Percentiles rank a stretch among this genome's conserved stretches.
Conservation (phyloP, 2,329 filamentous ascomycete species). For the Aureobasidium uvarum region DNA sequence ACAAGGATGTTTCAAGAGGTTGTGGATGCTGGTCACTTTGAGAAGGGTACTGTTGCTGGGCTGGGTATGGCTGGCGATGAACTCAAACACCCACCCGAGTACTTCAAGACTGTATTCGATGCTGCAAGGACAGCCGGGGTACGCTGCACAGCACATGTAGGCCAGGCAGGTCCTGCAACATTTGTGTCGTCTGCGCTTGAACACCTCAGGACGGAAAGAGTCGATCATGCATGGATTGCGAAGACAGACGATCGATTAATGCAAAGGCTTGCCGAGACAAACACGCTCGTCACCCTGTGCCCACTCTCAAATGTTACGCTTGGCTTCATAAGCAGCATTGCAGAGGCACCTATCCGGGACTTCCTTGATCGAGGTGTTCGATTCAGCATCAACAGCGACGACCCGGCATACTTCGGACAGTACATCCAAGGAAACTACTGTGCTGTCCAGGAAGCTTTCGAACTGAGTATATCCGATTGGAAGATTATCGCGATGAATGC, state of each 20-base stretch:
- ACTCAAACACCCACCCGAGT: constrained; percentile 17
- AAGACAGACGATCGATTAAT: constrained; percentile 16
- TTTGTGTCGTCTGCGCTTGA: constrained; percentile 19
- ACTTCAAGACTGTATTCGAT: constrained; percentile 13
- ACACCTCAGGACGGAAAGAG: background rate
- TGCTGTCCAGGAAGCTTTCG: constrained; percentile 6
- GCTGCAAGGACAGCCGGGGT: constrained; percentile 12
- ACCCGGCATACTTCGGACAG: constrained; percentile 22
- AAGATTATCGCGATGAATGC: background rate
- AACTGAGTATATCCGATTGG: background rate
- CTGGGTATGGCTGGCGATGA: constrained; percentile 24
- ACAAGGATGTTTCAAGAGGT: constrained; percentile 3
- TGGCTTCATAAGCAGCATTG: constrained; percentile 12
- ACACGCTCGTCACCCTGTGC: constrained; percentile 22
- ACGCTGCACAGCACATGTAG: constrained; percentile 16
- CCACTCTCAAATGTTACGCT: constrained; percentile 22
- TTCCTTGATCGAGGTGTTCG: constrained; percentile 4
- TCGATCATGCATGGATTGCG: constrained; percentile 23
- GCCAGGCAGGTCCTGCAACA: constrained; percentile 5
- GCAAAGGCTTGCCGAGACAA: constrained; percentile 15
- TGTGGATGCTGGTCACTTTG: constrained; percentile 5
- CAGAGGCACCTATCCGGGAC: background rate
- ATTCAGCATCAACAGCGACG: constrained; percentile 24
- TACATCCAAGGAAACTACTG: constrained; percentile 25
- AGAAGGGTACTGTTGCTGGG: constrained; percentile 2